Conservation (phyloP, 2,329 filamentous ascomycete species). For the Amylocarpus encephaloides region DNA sequence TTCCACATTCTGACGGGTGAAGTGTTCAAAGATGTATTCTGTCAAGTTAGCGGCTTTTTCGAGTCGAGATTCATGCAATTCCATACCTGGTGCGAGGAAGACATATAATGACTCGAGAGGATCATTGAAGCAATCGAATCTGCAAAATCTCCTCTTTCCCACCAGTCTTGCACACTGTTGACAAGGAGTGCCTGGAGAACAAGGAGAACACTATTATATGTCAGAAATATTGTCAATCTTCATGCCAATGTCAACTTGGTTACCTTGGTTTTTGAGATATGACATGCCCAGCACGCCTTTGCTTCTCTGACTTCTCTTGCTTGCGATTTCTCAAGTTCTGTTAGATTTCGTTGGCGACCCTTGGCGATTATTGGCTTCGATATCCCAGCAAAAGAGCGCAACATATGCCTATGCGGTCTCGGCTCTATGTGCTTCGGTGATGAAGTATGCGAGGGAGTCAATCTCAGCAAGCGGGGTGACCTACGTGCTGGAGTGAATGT, state of each 20-base stretch:
- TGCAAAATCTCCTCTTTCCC: conserved; percentile 29
- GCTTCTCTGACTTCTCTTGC: conserved; percentile 28
- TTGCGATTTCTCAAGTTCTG: conserved; percentile 28
- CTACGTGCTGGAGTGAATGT: conserved; percentile 14
- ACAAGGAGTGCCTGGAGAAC: conserved; percentile 28
- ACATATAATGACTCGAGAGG: conserved; percentile 26
- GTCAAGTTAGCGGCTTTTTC: conserved; percentile 6
- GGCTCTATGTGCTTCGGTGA: conserved; percentile 16
- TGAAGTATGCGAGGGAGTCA: conserved; percentile 9
- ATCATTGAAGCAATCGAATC: conserved; percentile 30
- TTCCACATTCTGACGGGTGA: conserved; percentile 26
- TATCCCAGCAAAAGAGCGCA: conserved; percentile 18
- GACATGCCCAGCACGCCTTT: conserved; percentile 31
- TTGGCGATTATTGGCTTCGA: conserved; percentile 21
- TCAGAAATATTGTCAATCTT: background rate
- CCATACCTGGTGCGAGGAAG: conserved; percentile 27
- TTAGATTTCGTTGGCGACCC: conserved; percentile 25
- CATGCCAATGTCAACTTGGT: background rate
- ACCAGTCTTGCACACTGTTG: conserved; percentile 27
- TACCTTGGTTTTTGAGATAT: conserved; percentile 31
- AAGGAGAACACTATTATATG: conserved; percentile 26
- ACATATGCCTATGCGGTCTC: conserved; percentile 23
- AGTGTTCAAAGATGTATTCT: conserved; percentile 27
- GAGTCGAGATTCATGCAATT: background rate
- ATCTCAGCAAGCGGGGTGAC: conserved; percentile 16